Evolutionary conservation across 2,329 filamentous ascomycete species (phyloP).

Genomic region (Cytospora paraplurivora): DNA sequence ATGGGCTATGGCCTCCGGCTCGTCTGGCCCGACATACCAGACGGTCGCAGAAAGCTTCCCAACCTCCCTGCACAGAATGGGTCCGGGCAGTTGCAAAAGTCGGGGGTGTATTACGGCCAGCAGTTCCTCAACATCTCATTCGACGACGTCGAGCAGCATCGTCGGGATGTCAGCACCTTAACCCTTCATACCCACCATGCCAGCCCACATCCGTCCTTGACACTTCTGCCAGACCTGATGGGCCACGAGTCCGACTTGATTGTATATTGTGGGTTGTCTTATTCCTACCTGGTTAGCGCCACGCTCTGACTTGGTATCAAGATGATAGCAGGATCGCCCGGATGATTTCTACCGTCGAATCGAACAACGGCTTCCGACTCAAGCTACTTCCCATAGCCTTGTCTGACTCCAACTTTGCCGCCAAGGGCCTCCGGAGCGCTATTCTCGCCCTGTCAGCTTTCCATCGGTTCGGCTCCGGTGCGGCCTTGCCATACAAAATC

Average conservation of each 20-base stretch:
- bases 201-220: constrained; percentile 33
- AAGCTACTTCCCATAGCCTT: constrained; percentile 51
- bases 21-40: constrained; percentile 50
- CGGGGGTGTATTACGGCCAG: constrained; percentile 37
- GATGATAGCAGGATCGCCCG: constrained; percentile 44
- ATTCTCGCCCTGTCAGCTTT: constrained; percentile 49
- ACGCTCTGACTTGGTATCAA: constrained; percentile 30
- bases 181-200: constrained; percentile 34
- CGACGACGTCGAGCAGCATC: constrained; percentile 37
- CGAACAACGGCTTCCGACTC: constrained; percentile 49
- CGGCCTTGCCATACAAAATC: constrained; percentile 46
- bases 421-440: constrained; percentile 45
- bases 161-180: constrained; percentile 36
- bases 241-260: constrained; percentile 37
- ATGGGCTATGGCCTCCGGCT: constrained; percentile 49
- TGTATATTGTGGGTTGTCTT: constrained; percentile 35
- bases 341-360: constrained; percentile 51
- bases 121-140: constrained; percentile 46
- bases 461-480: constrained; percentile 43
- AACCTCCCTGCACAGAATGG: constrained; percentile 21
- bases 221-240: constrained; percentile 35
- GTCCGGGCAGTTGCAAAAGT: constrained; percentile 32
- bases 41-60: constrained; percentile 42
- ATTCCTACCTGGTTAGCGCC: neutral
- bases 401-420: constrained; percentile 38